Percentiles rank a stretch among this genome's conserved stretches.
phyloP scores from a whole-genome alignment of 257 asterid genomes.

The Nicotiana paniculata region DNA sequence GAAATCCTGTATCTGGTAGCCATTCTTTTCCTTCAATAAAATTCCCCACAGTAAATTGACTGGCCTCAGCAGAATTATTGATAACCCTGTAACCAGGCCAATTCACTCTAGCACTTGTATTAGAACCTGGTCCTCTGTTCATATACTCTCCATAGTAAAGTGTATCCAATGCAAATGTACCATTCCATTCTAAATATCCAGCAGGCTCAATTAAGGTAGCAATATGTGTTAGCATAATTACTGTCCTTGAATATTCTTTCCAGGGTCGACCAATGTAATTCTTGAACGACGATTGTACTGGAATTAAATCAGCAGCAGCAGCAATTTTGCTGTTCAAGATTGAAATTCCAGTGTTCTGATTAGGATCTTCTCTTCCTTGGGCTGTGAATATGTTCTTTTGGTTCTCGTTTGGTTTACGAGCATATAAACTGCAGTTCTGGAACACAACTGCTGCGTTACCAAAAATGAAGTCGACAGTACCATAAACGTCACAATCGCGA shows the following conservation, averaged over 20 bases:
- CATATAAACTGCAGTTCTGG: slow-evolving; percentile 75
- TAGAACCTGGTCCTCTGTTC: slow-evolving; percentile 91
- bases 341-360: slow-evolving; percentile 93
- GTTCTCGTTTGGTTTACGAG: slow-evolving; percentile 62
- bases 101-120: slow-evolving; percentile 57
- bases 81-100: slow-evolving; percentile 88
- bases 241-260: slow-evolving; percentile 74
- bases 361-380: slow-evolving; percentile 92
- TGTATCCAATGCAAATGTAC: slow-evolving; percentile 49
- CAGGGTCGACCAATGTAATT: slow-evolving; percentile 86
- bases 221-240: slow-evolving; percentile 42
- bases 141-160: slow-evolving; percentile 73
- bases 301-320: slow-evolving; percentile 73
- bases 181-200: slow-evolving; percentile 82
- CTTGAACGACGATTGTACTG: slow-evolving; percentile 50
- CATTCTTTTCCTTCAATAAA: slow-evolving; percentile 67
- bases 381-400: slow-evolving; percentile 89
- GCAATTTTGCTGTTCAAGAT: slow-evolving; percentile 66
- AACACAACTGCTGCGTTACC: slow-evolving; percentile 94
- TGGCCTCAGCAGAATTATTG: slow-evolving; percentile 49
- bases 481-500: slow-evolving; percentile 87
- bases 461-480: slow-evolving; percentile 91
- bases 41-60: slow-evolving; percentile 57
- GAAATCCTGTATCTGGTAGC: slow-evolving; percentile 47
- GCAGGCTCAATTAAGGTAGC: slow-evolving; percentile 53